These are phyloP conservation scores for Capsicum baccatum DNA, from an alignment of 257 asterid species.

Conservation along the genomic window DNA sequence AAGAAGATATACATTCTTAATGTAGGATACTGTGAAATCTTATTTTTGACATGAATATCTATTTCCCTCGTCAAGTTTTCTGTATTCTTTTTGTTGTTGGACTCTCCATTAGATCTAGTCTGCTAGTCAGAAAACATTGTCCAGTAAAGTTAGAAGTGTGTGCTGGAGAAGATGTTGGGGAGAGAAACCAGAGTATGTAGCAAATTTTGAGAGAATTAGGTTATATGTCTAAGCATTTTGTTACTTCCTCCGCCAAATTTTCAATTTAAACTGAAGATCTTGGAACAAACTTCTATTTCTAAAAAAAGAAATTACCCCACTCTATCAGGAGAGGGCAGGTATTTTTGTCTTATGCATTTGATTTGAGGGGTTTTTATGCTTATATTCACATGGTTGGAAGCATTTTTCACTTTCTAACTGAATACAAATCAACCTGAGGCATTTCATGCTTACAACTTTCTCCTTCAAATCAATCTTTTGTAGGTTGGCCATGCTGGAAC, in stretches of 20 bases:
- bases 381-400: neutral
- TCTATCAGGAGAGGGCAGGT: neutral
- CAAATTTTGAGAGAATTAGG: neutral
- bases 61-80: neutral
- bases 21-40: neutral
- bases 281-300: neutral
- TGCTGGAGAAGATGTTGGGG: neutral
- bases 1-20: neutral
- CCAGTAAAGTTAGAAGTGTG: slow-evolving; percentile 1
- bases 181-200: neutral
- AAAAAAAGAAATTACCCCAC: neutral
- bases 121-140: neutral
- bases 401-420: neutral
- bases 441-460: neutral
- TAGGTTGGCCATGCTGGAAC: slow-evolving; percentile 99
- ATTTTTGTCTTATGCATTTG: neutral
- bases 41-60: neutral
- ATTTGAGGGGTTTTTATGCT: neutral
- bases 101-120: neutral
- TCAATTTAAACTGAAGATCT: neutral
- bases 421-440: neutral
- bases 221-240: neutral
- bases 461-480: slow-evolving; percentile 28
- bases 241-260: neutral
- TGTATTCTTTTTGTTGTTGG: slow-evolving; percentile 10